Conservation (phyloP, 2,329 filamentous ascomycete species). For the Botrytis medusae region DNA sequence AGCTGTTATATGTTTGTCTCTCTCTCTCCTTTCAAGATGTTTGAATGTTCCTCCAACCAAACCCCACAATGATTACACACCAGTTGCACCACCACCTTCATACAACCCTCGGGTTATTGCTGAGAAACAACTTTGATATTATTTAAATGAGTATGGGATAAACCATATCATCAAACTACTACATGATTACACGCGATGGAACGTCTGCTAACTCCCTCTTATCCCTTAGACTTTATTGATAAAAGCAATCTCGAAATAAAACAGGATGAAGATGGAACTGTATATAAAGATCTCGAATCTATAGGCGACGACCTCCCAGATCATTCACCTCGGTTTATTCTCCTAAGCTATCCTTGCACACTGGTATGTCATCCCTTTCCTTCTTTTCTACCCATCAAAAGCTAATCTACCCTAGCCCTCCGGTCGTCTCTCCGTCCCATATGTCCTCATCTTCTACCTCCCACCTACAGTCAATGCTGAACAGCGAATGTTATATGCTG, state of each 20-base stretch:
- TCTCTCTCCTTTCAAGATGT: slow-evolving; percentile 32
- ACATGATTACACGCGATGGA: not conserved
- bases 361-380: slow-evolving; percentile 55
- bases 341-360: slow-evolving; percentile 88
- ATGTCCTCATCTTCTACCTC: slow-evolving; percentile 92
- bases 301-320: slow-evolving; percentile 89
- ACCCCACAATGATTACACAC: slow-evolving; percentile 12
- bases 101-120: slow-evolving; percentile 1
- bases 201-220: not conserved
- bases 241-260: slow-evolving; percentile 87
- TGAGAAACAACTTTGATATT: slow-evolving; percentile 31
- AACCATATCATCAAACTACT: not conserved
- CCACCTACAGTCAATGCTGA: slow-evolving; percentile 88
- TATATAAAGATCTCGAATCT: slow-evolving; percentile 79
- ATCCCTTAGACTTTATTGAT: slow-evolving; percentile 76
- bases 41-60: not conserved
- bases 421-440: slow-evolving; percentile 83
- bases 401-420: slow-evolving; percentile 56
- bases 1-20: slow-evolving; percentile 85
- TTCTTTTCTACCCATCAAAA: slow-evolving; percentile 6
- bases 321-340: slow-evolving; percentile 83
- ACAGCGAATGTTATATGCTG: slow-evolving; percentile 89
- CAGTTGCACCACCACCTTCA: slow-evolving; percentile 3
- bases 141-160: not conserved
- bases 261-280: slow-evolving; percentile 70